phyloP scores from a whole-genome alignment of 2,329 filamentous ascomycete species.

The Metarhizium anisopliae region DNA sequence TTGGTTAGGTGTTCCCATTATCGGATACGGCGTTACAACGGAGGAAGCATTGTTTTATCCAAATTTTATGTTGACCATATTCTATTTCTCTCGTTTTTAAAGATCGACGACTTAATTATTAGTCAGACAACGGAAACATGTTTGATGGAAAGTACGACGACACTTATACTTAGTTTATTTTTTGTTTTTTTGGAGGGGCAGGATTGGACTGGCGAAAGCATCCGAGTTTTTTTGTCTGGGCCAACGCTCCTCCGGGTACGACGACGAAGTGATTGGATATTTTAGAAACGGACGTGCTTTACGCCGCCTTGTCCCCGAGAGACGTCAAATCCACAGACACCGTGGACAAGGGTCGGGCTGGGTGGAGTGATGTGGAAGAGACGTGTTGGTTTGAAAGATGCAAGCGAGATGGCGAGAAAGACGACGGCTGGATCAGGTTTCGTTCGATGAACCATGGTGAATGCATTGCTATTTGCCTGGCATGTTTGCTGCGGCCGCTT shows the following conservation, averaged over 20 bases:
- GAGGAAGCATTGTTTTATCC: conserved; percentile 6
- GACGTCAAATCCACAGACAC: background rate
- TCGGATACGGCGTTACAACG: conserved; percentile 14
- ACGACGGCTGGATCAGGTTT: background rate
- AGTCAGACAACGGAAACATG: conserved; percentile 9
- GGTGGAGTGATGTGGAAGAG: background rate
- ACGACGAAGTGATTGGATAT: conserved; percentile 1
- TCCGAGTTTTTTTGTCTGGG: background rate
- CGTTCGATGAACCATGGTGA: background rate
- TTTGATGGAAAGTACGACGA: conserved; percentile 2
- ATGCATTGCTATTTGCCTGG: background rate
- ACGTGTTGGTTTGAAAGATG: background rate
- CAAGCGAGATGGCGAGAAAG: background rate
- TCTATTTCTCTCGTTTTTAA: conserved; percentile 5
- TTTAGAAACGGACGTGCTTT: background rate
- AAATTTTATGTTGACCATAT: conserved; percentile 8
- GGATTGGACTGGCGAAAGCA: background rate
- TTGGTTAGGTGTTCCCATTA: conserved; percentile 7
- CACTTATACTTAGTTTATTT: background rate
- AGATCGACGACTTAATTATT: conserved; percentile 4
- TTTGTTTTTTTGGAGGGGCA: background rate
- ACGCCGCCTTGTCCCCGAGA: background rate
- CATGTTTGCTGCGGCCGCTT: background rate
- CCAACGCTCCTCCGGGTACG: background rate
- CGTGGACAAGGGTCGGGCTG: background rate